Base-by-base conservation (phyloP, 345 rosid species). In the Durio zibethinus region DNA sequence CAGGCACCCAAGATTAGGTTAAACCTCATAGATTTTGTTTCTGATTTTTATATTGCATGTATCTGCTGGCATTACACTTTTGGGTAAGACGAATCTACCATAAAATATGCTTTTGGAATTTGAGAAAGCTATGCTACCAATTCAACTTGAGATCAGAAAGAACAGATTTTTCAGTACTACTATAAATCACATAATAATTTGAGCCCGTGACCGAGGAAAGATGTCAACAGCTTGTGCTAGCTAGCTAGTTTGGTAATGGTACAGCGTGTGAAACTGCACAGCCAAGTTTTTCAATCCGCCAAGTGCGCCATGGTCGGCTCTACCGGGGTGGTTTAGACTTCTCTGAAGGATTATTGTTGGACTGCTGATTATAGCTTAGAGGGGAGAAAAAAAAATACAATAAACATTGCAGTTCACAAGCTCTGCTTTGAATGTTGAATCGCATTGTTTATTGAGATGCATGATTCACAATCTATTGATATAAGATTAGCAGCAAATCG, bases 261-360 rank as follows among this genome's bases (percentile, higher is more conserved):
- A 66, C 7, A 8, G 59, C 59, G 23, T 71, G 45, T 72, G 75
- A 36, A 72, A 72, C 47, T 72, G 48, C 7, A 48, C 1, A 38
- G 23, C 65, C 65, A 73, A 14, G 76, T 7, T 40, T 56, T 23
- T 73, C 50, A 40, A 56, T 73, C 65, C 52, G 18, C 36, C 76
- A 56, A 73, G 45, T 73, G 64, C 76, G 64, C 65, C 65, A 73
- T 25, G 76, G 76, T 73, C 52, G 76, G 65, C 52, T 73, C 65
- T 38, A 6, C 64, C 23, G 21, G 57, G 42, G 59, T 54, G 64
- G 21, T 54, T 36, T 14, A n/a, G 64, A 15, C 52, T 38, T 23
- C 76, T 73, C 23, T 69, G 27, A 50, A 7, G 60, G 60, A 50
- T 71, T 50, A 18, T 50, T 71, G 43, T 50, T 71, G 61, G 29